phyloP scores from a whole-genome alignment of 306 rosid species.

The Quercus variabilis region DNA sequence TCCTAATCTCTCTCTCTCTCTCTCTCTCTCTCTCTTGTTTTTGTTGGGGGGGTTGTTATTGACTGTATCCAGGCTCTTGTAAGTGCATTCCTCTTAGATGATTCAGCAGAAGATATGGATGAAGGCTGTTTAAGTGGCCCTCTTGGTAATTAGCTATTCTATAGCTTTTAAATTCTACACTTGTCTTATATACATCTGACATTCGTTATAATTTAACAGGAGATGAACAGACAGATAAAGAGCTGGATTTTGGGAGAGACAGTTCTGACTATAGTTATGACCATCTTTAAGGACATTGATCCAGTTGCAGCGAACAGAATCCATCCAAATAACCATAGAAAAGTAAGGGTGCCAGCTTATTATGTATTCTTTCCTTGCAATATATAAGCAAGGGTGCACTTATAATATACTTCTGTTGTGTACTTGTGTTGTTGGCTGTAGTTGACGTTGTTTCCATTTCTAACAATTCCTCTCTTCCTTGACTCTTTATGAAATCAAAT shows the following conservation, averaged over 20 bases:
- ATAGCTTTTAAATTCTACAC: neutral
- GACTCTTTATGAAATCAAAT: neutral
- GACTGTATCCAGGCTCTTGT: constrained; percentile 67
- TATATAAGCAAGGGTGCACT: neutral
- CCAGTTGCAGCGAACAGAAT: constrained; percentile 85
- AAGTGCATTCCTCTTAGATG: constrained; percentile 77
- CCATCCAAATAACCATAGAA: constrained; percentile 88
- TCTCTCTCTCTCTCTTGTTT: neutral
- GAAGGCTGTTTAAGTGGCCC: constrained; percentile 29
- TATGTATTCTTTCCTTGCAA: constrained; percentile 8
- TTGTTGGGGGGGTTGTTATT: neutral
- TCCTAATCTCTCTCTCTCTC: too few relatives aligned
- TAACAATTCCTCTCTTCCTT: neutral
- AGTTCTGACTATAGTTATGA: constrained; percentile 40
- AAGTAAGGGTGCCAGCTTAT: constrained; percentile 38
- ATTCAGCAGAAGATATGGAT: constrained; percentile 42
- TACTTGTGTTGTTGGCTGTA: neutral
- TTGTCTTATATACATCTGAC: neutral
- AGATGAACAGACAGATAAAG: constrained; percentile 15
- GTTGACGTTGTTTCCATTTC: neutral
- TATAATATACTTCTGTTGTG: neutral
- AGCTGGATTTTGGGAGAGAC: constrained; percentile 31
- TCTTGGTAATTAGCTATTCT: constrained; percentile 35
- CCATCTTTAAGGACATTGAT: constrained; percentile 69
- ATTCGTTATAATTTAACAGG: constrained; percentile 27